Evolutionary conservation across 2,329 filamentous ascomycete genomes (phyloP), one percentile per base, ranked within the genome.

Genomic region (Lasiodiplodia theobromae): DNA sequence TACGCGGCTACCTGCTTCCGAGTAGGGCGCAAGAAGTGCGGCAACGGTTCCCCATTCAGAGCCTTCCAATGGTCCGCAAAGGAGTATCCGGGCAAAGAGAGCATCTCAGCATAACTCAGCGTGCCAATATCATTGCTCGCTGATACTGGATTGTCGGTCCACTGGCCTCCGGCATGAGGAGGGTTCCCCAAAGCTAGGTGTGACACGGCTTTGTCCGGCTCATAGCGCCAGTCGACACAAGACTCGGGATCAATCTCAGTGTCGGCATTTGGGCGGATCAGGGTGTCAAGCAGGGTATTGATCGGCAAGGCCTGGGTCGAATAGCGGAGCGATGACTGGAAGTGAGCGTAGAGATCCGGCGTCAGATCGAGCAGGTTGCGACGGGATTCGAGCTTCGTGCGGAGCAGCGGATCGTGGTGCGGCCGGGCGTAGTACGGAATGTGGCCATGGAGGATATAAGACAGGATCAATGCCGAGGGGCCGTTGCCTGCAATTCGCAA

Each of bases 391-490:
- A 89, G 79, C 72, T 88, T 89, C 51, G 81, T 76, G 74, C 88
- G 83, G 8, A 89, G 81, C 23, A 89, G 78, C 37, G 81, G 77
- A 75, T 89, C 87, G 44, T 87, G 86, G 77, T 89, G 87, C 44
- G 83, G 83, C 66, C 82, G 77, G 47, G 82, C 77, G 72, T 89
- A 89, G 73, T 83, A 84, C 5, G 87, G 87, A 66, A 88, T 80
- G 73, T 89, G 82, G 47, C 87, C 87, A 76, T 89, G 87, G 34
- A 89, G 83, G 53, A 89, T 87, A 75, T 87, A 89, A 56, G 86
- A 88, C 44, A 89, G 81, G 72, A 89, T 86, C 78, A 89, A 82
- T 64, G 87, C 86, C 63, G 87, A 87, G 56, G 87, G 87, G 68
- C 87, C 87, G 75, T 88, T 88, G 74, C 87, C 87, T 88, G 71